A percentile compares a stretch with the other conserved stretches of the same genome.
Conservation (phyloP, 495 filamentous ascomycete species). For the Peziza echinospora region DNA sequence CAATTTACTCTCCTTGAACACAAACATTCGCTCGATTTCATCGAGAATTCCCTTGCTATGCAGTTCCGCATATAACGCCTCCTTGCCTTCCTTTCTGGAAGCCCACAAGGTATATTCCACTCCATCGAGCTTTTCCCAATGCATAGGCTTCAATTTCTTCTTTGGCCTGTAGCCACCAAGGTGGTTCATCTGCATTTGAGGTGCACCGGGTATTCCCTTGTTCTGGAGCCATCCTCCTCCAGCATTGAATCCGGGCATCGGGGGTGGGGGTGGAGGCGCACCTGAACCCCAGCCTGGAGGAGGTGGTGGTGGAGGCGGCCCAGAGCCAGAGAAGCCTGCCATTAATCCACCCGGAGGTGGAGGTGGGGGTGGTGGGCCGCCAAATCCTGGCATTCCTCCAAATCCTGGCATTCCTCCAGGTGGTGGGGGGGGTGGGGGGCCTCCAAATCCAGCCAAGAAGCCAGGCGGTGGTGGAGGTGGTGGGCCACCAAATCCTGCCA, state of each 20-base stretch:
- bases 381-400: constrained; percentile 6
- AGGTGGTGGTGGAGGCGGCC: constrained; percentile 16
- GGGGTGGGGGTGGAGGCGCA: constrained; percentile 16
- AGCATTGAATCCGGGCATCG: constrained; percentile 20
- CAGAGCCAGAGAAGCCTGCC: constrained; percentile 7
- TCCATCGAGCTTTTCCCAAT: constrained; percentile 97
- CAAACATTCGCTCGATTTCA: constrained; percentile 90
- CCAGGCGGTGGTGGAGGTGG: constrained; percentile 32
- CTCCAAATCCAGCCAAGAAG: constrained; percentile 28
- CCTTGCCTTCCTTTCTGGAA: constrained; percentile 56
- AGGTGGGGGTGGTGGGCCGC: constrained; percentile 5
- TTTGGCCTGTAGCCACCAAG: constrained; percentile 61
- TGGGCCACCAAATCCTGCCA: constrained; percentile 22
- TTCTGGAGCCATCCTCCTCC: constrained; percentile 19
- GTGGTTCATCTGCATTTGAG: constrained; percentile 9
- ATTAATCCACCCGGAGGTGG: constrained; percentile 8
- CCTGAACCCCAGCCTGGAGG: constrained; percentile 7
- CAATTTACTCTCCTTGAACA: constrained; percentile 91
- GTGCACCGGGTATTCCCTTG: constrained; percentile 8
- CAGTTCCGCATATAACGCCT: constrained; percentile 86
- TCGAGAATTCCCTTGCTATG: constrained; percentile 84
- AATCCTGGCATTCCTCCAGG: constrained; percentile 24
- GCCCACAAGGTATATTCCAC: constrained; percentile 94
- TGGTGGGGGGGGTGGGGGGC: constrained; percentile 27
- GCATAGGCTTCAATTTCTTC: constrained; percentile 97